These are phyloP conservation scores for Yamadazyma tumulicola DNA, from an alignment of 805 yeast genomes.

Conservation along the genomic window DNA sequence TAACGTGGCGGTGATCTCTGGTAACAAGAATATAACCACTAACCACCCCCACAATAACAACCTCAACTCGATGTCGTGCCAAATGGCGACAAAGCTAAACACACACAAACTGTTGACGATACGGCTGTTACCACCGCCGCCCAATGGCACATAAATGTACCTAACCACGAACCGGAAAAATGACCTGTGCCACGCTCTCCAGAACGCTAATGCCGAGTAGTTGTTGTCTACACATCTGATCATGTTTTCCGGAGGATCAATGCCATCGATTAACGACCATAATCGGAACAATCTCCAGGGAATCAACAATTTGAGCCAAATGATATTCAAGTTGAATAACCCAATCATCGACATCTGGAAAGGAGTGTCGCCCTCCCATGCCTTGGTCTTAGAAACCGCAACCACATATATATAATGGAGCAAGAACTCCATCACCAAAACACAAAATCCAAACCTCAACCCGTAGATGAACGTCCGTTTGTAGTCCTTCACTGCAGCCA, in stretches of 20 bases:
- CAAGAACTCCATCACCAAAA: conserved; percentile 83
- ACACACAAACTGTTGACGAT: conserved; percentile 77
- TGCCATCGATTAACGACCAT: conserved; percentile 90
- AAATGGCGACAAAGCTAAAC: conserved; percentile 91
- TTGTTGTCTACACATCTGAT: conserved; percentile 93
- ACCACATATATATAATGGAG: conserved; percentile 89
- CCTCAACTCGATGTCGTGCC: conserved; percentile 95
- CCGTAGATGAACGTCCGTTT: conserved; percentile 60
- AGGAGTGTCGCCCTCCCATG: conserved; percentile 88
- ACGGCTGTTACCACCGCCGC: conserved; percentile 70
- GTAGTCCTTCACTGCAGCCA: conserved; percentile 53
- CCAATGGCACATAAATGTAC: conserved; percentile 87
- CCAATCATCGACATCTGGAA: conserved; percentile 95
- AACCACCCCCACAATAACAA: conserved; percentile 95
- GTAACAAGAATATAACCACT: conserved; percentile 78
- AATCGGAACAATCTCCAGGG: conserved; percentile 96
- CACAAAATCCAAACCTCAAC: conserved; percentile 63
- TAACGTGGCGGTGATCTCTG: conserved; percentile 69
- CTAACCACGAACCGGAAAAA: conserved; percentile 87
- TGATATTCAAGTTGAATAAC: conserved; percentile 79
- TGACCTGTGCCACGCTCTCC: conserved; percentile 99
- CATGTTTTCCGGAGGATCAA: conserved; percentile 98
- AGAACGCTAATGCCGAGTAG: conserved; percentile 88
- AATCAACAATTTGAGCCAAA: conserved; percentile 88
- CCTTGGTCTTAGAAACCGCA: conserved; percentile 84